phyloP scores from a whole-genome alignment of 768 basidiomycete genomes.

The Lentinula guzmanii region DNA sequence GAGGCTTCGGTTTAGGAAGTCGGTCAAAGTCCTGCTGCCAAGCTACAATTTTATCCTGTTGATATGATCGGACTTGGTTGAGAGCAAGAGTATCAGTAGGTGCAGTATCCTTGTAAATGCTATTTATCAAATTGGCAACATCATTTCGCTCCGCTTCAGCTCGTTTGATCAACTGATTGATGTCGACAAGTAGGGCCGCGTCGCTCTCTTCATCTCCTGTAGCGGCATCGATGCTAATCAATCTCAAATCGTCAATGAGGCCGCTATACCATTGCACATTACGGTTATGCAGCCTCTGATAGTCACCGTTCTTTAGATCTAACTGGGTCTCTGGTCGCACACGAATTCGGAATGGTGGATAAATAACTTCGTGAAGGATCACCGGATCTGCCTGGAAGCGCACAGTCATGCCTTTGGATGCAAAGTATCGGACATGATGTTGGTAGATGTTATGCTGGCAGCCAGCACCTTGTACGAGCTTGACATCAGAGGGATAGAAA shows the following conservation, averaged over 20 bases:
- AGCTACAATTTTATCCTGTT: constrained; percentile 93
- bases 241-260: constrained; percentile 68
- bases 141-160: constrained; percentile 75
- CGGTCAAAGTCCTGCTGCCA: constrained; percentile 94
- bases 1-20: constrained; percentile 65
- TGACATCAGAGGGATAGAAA: constrained; percentile 88
- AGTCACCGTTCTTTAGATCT: constrained; percentile 89
- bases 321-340: constrained; percentile 85
- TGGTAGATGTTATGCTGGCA: constrained; percentile 94
- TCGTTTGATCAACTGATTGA: constrained; percentile 60
- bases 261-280: constrained; percentile 73
- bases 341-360: constrained; percentile 83
- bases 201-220: constrained; percentile 73
- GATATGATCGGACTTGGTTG: constrained; percentile 77
- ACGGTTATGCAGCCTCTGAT: constrained; percentile 64
- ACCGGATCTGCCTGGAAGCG: constrained; percentile 86
- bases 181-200: constrained; percentile 51
- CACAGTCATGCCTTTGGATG: constrained; percentile 75
- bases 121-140: constrained; percentile 65
- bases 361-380: constrained; percentile 77
- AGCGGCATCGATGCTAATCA: constrained; percentile 74
- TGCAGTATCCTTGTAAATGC: constrained; percentile 72
- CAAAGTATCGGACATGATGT: constrained; percentile 90
- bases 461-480: constrained; percentile 79
- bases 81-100: constrained; percentile 84